These are phyloP conservation scores for Yueomyces sinensis DNA, from an alignment of 805 yeast species.

Conservation along the genomic window DNA sequence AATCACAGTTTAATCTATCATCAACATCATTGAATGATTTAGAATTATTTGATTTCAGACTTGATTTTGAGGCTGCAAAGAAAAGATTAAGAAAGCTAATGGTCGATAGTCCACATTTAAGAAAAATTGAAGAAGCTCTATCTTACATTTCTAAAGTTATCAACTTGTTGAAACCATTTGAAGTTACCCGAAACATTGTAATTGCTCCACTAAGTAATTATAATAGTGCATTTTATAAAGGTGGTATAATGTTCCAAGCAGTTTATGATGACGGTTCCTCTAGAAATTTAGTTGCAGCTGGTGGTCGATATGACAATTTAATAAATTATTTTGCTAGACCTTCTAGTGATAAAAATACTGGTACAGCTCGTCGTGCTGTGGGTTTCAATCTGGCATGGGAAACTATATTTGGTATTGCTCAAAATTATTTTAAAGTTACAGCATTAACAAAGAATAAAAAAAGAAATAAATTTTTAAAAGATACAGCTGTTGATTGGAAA, in stretches of 20 bases:
- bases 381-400: conserved; percentile 81
- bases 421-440: conserved; percentile 30
- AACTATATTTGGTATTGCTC: conserved; percentile 39
- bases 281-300: conserved; percentile 59
- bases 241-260: conserved; percentile 83
- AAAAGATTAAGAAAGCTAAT: conserved; percentile 52
- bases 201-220: conserved; percentile 78
- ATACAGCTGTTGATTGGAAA: conserved; percentile 32
- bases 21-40: conserved; percentile 74
- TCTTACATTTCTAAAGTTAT: conserved; percentile 49
- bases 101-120: conserved; percentile 56
- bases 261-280: conserved; percentile 46
- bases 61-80: conserved; percentile 53
- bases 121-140: conserved; percentile 50
- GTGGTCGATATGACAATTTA: conserved; percentile 83
- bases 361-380: conserved; percentile 45
- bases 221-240: conserved; percentile 63
- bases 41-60: conserved; percentile 63
- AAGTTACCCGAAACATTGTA: conserved; percentile 41
- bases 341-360: conserved; percentile 22
- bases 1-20: conserved; percentile 59
- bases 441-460: conserved; percentile 20
- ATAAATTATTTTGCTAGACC: conserved; percentile 54
- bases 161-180: conserved; percentile 40
- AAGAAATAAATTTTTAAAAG: conserved; percentile 26